Evolutionary conservation across 805 yeast species (phyloP).

Genomic region (Nematodospora valgi): DNA sequence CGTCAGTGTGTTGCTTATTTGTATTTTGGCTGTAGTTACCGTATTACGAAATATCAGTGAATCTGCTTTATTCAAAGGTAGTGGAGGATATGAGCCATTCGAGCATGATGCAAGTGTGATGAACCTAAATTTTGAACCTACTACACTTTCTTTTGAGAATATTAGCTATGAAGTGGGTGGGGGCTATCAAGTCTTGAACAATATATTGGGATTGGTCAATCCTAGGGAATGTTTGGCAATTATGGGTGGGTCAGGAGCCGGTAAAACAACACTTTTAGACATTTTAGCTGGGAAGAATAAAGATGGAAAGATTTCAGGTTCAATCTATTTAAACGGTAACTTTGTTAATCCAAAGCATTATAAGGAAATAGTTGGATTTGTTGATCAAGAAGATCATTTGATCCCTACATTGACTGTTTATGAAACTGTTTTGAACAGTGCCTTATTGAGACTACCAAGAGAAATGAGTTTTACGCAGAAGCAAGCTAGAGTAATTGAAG

Average conservation of each 20-base stretch:
- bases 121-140: constrained; percentile 56
- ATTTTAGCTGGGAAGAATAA: constrained; percentile 87
- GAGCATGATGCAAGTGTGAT: constrained; percentile 37
- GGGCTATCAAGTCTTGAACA: constrained; percentile 51
- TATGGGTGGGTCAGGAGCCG: constrained; percentile 99
- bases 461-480: constrained; percentile 72
- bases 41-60: constrained; percentile 49
- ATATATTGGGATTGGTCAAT: constrained; percentile 69
- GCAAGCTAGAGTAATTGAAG: constrained; percentile 76
- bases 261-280: constrained; percentile 90
- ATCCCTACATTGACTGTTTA: constrained; percentile 93
- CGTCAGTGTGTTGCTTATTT: constrained; percentile 37
- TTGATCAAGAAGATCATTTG: constrained; percentile 90
- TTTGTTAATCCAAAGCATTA: constrained; percentile 40
- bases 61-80: constrained; percentile 55
- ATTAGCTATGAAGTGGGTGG: constrained; percentile 53
- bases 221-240: constrained; percentile 92
- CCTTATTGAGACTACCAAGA: constrained; percentile 80
- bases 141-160: constrained; percentile 71
- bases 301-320: constrained; percentile 67
- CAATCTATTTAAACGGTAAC: constrained; percentile 74
- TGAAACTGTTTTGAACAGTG: constrained; percentile 92
- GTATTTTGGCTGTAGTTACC: constrained; percentile 40
- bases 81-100: constrained; percentile 27
- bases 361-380: constrained; percentile 80